Conservation (phyloP, 179 eudicot species). For the Actinidia arguta region DNA sequence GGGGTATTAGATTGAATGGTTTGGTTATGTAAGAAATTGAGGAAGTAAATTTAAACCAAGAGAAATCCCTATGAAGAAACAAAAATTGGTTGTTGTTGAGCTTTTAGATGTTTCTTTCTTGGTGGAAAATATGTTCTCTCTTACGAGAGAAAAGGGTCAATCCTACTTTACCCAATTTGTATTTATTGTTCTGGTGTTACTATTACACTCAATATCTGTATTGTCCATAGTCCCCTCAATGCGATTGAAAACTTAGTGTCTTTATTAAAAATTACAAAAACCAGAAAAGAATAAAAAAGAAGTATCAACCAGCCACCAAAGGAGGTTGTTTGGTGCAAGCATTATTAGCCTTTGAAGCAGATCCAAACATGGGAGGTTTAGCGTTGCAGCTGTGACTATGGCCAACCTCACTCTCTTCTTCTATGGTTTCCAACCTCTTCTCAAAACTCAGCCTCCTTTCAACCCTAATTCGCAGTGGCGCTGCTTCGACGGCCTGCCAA, state of each 20-base stretch:
- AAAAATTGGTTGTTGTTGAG: no score
- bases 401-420: conserved; percentile 24
- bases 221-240: no score
- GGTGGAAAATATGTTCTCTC: no score
- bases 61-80: no score
- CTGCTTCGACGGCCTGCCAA: conserved; percentile 21
- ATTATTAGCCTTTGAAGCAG: conserved; percentile 22
- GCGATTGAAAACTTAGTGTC: no score
- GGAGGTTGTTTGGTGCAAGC: conserved; percentile 20
- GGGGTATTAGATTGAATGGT: neutral
- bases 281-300: neutral
- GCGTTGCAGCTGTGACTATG: neutral
- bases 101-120: no score
- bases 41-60: no score
- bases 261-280: neutral
- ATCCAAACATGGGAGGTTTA: conserved; percentile 13
- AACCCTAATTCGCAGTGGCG: neutral
- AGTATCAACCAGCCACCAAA: conserved; percentile 13
- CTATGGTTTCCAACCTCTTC: conserved; percentile 31
- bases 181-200: no score
- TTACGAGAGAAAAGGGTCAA: no score
- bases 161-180: no score
- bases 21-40: neutral
- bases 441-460: conserved; percentile 21
- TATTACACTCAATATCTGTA: no score